Evolutionary conservation across 2,329 filamentous ascomycete genomes (phyloP), one percentile per base, ranked within the genome.

Genomic region (Ceratocystiopsis brevicomis): DNA sequence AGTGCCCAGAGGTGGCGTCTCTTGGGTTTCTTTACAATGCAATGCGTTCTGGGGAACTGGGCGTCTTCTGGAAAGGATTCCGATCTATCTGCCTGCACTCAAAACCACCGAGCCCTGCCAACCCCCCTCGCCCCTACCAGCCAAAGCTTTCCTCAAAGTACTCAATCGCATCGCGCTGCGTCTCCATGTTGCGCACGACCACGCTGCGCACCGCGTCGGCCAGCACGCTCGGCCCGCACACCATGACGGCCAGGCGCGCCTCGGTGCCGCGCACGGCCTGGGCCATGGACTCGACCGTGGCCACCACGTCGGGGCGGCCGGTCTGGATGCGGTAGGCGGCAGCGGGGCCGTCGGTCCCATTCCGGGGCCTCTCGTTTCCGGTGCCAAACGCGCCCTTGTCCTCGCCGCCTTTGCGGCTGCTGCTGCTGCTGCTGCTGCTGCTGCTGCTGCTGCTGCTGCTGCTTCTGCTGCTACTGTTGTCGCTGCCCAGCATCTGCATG

Each of bases 101-200:
- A 4, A 21, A 2, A 30, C 25, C 2, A 30, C 25, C 25, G 4
- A 30, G 5, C 34, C n/a, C 14, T 36, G 6, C 34, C 37, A 11
- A 15, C 32, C 21, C 9, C 25, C 25, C 25, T 10, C 10, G 2
- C 33, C 10, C 19, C 30, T 47, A 51, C 47, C 49, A 52, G 9
- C 44, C 50, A 41, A 50, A 52, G 3, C 33, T 39, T 44, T 52
- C 50, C 43, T 50, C 50, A 47, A 52, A 51, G 39, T 47, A 48
- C 42, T 42, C 36, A n/a, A 49, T 40, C 14, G 43, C 42, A 15
- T 41, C 37, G 19, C 41, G 33, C 18, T 33, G 25, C 15, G 37
- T 42, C 18, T 44, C 43, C 48, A 51, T 51, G 30, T 21, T 37
- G 12, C 42, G 19, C 4, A 38, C 40, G 16, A 47, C 41, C 1